Percentiles rank a stretch among this genome's conserved stretches.
Conservation (phyloP, 148 eudicot species). For the Dysphania ambrosioides region DNA sequence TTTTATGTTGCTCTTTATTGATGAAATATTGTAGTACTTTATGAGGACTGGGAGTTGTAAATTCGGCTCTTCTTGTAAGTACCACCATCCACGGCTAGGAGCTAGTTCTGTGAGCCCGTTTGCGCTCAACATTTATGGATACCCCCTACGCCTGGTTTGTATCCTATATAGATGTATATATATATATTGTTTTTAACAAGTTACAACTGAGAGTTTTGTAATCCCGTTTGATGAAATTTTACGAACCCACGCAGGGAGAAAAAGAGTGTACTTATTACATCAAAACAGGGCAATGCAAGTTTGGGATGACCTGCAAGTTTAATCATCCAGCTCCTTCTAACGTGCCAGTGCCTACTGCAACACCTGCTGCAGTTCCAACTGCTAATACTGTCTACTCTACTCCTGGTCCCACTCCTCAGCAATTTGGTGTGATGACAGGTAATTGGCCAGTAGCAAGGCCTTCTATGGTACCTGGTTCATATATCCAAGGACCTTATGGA, state of each 20-base stretch:
- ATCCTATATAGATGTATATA: too few relatives aligned
- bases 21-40: slow-evolving; percentile 54
- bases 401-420: slow-evolving; percentile 58
- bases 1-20: background rate
- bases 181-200: too few relatives aligned
- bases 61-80: slow-evolving; percentile 92
- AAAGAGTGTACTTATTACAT: slow-evolving; percentile 87
- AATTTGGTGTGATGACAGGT: slow-evolving; percentile 55
- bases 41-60: slow-evolving; percentile 92
- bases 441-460: slow-evolving; percentile 79
- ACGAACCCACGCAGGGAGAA: slow-evolving; percentile 96
- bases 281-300: slow-evolving; percentile 91
- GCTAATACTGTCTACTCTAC: slow-evolving; percentile 47
- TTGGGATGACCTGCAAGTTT: slow-evolving; percentile 90
- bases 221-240: too few relatives aligned
- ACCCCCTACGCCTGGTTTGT: slow-evolving; percentile 81
- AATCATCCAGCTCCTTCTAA: slow-evolving; percentile 81
- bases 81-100: slow-evolving; percentile 91
- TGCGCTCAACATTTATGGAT: slow-evolving; percentile 60
- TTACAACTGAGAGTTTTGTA: too few relatives aligned
- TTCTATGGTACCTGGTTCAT: slow-evolving; percentile 63
- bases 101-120: slow-evolving; percentile 46
- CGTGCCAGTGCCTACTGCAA: slow-evolving; percentile 36
- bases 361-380: slow-evolving; percentile 44
- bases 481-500: slow-evolving; percentile 72